Evolutionary conservation across 192 early-diverging fungal genomes (phyloP).

Genomic region (Chytriomyces hyalinus): DNA sequence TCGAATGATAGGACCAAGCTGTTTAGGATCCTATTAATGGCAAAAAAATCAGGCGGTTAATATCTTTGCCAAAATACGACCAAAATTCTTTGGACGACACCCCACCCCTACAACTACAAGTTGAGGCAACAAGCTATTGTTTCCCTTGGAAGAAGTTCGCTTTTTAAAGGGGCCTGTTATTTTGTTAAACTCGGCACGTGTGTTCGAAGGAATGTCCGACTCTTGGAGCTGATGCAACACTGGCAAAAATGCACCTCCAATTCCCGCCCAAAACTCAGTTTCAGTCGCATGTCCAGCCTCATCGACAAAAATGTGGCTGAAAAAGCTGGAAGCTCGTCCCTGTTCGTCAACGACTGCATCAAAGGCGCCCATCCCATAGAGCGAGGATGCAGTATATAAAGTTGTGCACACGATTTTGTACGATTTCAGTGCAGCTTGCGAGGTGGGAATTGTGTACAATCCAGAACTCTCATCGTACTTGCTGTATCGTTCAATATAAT

Average conservation of each 20-base stretch:
- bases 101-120: conserved; percentile 21
- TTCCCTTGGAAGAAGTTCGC: too few relatives aligned
- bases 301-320: conserved; percentile 28
- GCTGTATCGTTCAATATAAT: conserved; percentile 18
- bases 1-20: conserved; percentile 34
- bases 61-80: background rate
- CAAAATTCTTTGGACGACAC: too few relatives aligned
- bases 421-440: background rate
- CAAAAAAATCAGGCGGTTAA: background rate
- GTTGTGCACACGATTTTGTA: conserved; percentile 12
- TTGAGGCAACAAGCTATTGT: background rate
- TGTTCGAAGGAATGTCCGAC: background rate
- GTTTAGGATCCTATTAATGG: conserved; percentile 24
- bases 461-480: background rate
- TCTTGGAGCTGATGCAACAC: background rate
- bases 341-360: background rate
- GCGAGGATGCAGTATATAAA: conserved; percentile 6
- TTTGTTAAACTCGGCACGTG: background rate
- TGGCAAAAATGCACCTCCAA: conserved; percentile 16
- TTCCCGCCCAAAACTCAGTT: conserved; percentile 33
- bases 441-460: background rate
- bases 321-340: background rate
- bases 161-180: background rate
- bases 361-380: conserved; percentile 29
- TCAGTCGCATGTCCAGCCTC: conserved; percentile 39